phyloP scores from a whole-genome alignment of 75 land plant genomes.

The Azolla pinnata region DNA sequence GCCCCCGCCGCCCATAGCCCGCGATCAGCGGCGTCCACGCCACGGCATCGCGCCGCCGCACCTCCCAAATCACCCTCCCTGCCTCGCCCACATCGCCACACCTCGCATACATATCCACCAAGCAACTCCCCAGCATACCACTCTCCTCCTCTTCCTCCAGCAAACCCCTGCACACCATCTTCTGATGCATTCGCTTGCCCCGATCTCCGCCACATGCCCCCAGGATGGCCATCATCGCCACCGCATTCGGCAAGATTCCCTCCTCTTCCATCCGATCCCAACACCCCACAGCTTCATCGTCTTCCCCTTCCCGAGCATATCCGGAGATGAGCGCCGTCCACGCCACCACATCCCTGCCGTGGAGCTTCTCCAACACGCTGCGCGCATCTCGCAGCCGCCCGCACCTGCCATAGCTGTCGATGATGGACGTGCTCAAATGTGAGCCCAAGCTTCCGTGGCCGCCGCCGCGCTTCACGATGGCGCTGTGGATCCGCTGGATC shows the following conservation, averaged over 20 bases:
- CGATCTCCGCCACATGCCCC: constrained; percentile 43
- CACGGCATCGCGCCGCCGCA: constrained; percentile 32
- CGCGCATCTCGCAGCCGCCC: constrained; percentile 39
- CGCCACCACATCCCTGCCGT: constrained; percentile 13
- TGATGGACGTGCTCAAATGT: too few relatives aligned
- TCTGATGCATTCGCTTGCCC: constrained; percentile 20
- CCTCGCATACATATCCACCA: constrained; percentile 37
- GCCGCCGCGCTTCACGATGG: too few relatives aligned
- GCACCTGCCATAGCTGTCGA: too few relatives aligned
- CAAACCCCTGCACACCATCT: too few relatives aligned
- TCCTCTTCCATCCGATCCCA: constrained; percentile 31
- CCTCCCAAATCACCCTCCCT: constrained; percentile 15
- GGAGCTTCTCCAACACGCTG: constrained; percentile 23
- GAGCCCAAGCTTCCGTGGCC: too few relatives aligned
- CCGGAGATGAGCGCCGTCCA: constrained; percentile 58
- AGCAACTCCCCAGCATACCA: constrained; percentile 34
- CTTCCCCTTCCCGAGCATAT: constrained; percentile 38
- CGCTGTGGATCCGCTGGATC: too few relatives aligned
- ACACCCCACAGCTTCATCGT: constrained; percentile 32
- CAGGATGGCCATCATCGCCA: constrained; percentile 33
- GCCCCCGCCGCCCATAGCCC: too few relatives aligned
- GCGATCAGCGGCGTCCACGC: constrained; percentile 46
- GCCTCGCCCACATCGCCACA: constrained; percentile 46
- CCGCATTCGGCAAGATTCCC: constrained; percentile 25
- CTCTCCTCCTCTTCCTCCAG: constrained; percentile 30